Conservation (phyloP, 2,329 filamentous ascomycete genomes). For the Aspergillus ruber region DNA sequence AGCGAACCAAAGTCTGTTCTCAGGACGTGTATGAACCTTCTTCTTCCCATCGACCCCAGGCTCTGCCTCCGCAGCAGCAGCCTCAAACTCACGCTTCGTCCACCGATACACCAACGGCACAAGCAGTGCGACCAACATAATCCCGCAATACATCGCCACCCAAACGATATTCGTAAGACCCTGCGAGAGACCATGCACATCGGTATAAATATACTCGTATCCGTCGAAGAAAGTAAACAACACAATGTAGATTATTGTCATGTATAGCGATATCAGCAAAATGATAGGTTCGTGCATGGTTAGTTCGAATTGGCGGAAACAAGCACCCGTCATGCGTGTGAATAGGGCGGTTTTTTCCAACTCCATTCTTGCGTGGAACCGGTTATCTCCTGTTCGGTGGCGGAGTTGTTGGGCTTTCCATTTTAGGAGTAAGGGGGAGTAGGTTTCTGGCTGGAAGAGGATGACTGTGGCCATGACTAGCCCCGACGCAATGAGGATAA, state of each 20-base stretch:
- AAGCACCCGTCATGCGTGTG: slow-evolving; percentile 36
- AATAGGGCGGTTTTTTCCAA: slow-evolving; percentile 37
- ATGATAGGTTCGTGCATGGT: slow-evolving; percentile 42
- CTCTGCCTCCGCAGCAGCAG: slow-evolving; percentile 22
- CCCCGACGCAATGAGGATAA: slow-evolving; percentile 33
- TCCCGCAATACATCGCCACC: slow-evolving; percentile 42
- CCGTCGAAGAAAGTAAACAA: slow-evolving; percentile 40
- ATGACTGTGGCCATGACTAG: slow-evolving; percentile 30
- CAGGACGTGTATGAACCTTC: slow-evolving; percentile 32
- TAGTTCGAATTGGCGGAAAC: slow-evolving; percentile 46
- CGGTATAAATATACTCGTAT: slow-evolving; percentile 47
- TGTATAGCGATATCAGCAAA: slow-evolving; percentile 25
- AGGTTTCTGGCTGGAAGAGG: slow-evolving; percentile 46
- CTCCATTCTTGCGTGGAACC: slow-evolving; percentile 45
- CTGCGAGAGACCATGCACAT: slow-evolving; percentile 43
- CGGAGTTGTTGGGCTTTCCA: slow-evolving; percentile 43
- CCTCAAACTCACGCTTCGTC: slow-evolving; percentile 39
- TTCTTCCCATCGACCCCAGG: background rate
- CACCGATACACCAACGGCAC: slow-evolving; percentile 43
- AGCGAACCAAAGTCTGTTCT: slow-evolving; percentile 50
- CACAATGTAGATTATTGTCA: slow-evolving; percentile 31
- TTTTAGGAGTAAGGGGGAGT: slow-evolving; percentile 37
- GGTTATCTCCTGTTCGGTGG: slow-evolving; percentile 35
- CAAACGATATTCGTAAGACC: slow-evolving; percentile 48
- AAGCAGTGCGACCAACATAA: slow-evolving; percentile 31